Evolutionary conservation across 352 stramenopile species (phyloP), one percentile per base, ranked within the genome.

Genomic region (Pythium volutum): DNA sequence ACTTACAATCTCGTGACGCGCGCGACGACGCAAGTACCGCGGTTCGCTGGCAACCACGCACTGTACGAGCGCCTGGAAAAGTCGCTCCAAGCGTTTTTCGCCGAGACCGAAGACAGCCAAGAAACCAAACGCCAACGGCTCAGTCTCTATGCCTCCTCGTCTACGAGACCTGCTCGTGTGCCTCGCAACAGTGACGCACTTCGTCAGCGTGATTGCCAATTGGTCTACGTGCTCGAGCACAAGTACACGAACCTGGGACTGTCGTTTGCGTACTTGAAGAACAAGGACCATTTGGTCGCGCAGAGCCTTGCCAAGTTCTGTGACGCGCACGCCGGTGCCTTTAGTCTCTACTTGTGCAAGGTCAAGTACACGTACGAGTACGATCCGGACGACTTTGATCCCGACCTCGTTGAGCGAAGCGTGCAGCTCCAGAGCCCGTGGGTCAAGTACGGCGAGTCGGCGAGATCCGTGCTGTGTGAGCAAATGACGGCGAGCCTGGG

Each of bases 191-290:
- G 29, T 15, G 33, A 29, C 10, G 31, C 27, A 5, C 25, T 38
- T 0, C 14, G 23, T 1, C 29, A 55, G 12, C 33, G 50, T 16
- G 22, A 58, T 15, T 22, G 36, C 29, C 43, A 69, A 11, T 42
- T 69, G 16, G 62, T 64, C 27, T 69, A 69, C 39, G 23, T 69
- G 31, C 55, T 69, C 15, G 54, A 64, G 50, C 62, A 69, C 39
- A 43, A 69, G 26, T 64, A 69, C 55, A 51, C 62, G 12, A 36
- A 69, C n/a, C 42, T 36, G n/a, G 49, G 54, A 1, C 27, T 69
- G 20, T 52, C 36, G 22, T 64, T 59, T n/a, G 29, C 39, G 12
- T 60, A 56, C 25, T 47, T 69, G 49, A 69, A 69, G 55, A 61
- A 57, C 39, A 54, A 59, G 15, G 55, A 64, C 43, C 39, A 43